Conservation (phyloP, 1,139 yeast species). For the Saccharomycopsis phalli region DNA sequence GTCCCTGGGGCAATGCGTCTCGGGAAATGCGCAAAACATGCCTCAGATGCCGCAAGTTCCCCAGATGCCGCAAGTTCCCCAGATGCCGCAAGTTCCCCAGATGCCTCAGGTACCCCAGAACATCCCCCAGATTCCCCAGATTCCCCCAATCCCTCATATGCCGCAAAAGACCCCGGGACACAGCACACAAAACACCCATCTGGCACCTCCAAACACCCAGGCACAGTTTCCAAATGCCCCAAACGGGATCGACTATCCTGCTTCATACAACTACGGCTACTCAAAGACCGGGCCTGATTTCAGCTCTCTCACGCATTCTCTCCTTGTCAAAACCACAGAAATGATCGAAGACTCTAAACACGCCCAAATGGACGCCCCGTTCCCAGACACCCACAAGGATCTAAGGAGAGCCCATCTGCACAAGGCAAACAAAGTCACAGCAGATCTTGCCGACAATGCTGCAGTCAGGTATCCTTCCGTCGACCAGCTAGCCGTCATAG, state of each 20-base stretch:
- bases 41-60: neutral
- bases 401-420: too few species aligned
- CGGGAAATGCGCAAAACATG: neutral
- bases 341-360: slow-evolving; percentile 17
- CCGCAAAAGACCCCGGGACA: slow-evolving; percentile 1
- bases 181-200: neutral
- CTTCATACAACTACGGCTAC: neutral
- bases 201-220: slow-evolving; percentile 5
- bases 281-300: neutral
- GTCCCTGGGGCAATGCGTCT: neutral
- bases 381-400: neutral
- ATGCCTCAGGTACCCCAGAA: neutral
- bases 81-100: neutral
- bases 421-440: neutral
- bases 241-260: neutral
- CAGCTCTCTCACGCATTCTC: slow-evolving; percentile 12
- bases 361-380: slow-evolving; percentile 1
- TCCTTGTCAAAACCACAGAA: slow-evolving; percentile 16
- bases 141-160: neutral
- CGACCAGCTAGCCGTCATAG: neutral
- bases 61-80: neutral
- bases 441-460: neutral
- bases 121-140: neutral
- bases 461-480: neutral
- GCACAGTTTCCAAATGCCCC: neutral